phyloP scores from a whole-genome alignment of 441 rosid genomes.

The Melastoma candidum region DNA sequence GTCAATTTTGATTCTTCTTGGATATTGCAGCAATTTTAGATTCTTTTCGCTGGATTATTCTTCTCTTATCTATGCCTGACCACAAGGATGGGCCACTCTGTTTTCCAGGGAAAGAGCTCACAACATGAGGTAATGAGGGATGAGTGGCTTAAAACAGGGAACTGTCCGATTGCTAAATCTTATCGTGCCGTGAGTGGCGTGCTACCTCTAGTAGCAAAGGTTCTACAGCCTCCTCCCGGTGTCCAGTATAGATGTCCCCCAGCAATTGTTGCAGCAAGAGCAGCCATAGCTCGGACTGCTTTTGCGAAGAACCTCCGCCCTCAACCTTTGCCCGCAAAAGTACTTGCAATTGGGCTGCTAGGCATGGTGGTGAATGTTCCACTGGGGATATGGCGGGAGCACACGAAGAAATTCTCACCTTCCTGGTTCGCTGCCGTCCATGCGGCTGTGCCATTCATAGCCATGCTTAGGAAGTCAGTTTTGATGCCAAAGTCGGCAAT shows the following conservation, averaged over 20 bases:
- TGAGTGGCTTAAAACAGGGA: constrained; percentile 64
- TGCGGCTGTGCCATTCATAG: constrained; percentile 76
- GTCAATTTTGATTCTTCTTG: no score
- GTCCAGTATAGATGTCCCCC: constrained; percentile 47
- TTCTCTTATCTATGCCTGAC: neutral
- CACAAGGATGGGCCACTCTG: constrained; percentile 7
- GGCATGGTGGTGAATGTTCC: constrained; percentile 76
- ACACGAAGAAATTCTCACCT: constrained; percentile 50
- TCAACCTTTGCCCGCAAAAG: constrained; percentile 51
- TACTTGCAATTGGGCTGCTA: constrained; percentile 48
- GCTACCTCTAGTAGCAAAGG: constrained; percentile 57
- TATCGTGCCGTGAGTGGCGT: constrained; percentile 51
- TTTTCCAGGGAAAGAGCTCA: constrained; percentile 49
- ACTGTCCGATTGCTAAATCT: constrained; percentile 65
- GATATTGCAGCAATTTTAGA: no score
- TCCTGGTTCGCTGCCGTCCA: constrained; percentile 67
- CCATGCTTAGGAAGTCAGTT: constrained; percentile 51
- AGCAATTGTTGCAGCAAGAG: constrained; percentile 53
- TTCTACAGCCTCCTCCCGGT: constrained; percentile 54
- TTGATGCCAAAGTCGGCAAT: constrained; percentile 73
- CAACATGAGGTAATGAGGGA: constrained; percentile 48
- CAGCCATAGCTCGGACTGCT: constrained; percentile 56
- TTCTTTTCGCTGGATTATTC: neutral
- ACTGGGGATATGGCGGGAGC: constrained; percentile 67
- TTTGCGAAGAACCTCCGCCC: constrained; percentile 65